Conservation (phyloP, 441 rosid species). For the Pelargonium fulgidum region DNA sequence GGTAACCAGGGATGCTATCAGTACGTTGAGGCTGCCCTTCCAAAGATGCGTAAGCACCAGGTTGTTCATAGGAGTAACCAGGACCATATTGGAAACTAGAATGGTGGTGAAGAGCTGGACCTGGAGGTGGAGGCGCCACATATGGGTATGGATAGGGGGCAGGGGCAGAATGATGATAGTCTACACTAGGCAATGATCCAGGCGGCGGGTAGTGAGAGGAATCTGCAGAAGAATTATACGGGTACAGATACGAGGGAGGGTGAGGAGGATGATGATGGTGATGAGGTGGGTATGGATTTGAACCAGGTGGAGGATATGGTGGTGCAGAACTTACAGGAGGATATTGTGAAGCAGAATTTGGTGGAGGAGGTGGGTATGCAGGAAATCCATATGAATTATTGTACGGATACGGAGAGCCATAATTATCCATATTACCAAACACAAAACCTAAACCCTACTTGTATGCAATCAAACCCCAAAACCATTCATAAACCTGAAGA, state of each 20-base stretch:
- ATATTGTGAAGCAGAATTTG: background rate
- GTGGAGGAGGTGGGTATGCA: slow-evolving; percentile 5
- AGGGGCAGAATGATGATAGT: slow-evolving; percentile 1
- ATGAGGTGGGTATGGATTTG: background rate
- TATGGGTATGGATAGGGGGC: slow-evolving; percentile 9
- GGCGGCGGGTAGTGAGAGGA: too few relatives aligned
- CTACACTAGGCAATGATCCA: background rate
- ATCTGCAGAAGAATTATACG: background rate
- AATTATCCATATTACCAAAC: slow-evolving; percentile 4
- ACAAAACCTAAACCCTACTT: background rate
- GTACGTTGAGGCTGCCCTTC: slow-evolving; percentile 23
- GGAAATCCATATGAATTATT: background rate
- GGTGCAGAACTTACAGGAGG: background rate
- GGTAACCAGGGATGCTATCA: slow-evolving; percentile 31
- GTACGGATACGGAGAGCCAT: slow-evolving; percentile 3
- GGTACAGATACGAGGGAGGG: slow-evolving; percentile 1
- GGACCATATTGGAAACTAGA: slow-evolving; percentile 44
- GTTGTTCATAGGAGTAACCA: slow-evolving; percentile 35
- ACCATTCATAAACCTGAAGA: background rate
- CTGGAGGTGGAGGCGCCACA: background rate
- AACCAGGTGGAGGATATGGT: background rate
- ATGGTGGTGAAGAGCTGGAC: slow-evolving; percentile 32
- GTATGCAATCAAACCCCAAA: background rate
- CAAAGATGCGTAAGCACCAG: slow-evolving; percentile 7
- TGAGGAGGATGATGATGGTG: background rate